Conservation (phyloP, 1,284 basidiomycete genomes). For the Pseudozyma tsukubaensis region DNA sequence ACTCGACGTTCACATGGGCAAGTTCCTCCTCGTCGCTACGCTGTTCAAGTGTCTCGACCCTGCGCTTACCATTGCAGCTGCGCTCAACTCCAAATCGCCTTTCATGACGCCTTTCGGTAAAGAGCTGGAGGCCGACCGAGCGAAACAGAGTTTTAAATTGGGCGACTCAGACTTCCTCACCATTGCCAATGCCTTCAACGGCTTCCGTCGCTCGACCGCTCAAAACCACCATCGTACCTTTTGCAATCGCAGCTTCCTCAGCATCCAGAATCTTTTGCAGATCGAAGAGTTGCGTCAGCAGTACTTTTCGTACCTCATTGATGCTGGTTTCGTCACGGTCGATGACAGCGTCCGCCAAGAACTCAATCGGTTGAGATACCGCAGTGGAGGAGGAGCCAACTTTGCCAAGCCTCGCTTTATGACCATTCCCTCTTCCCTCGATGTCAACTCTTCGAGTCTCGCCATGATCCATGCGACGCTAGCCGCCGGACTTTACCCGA, state of each 20-base stretch:
- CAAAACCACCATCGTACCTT: conserved; percentile 74
- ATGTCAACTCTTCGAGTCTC: conserved; percentile 76
- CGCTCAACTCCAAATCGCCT: conserved; percentile 91
- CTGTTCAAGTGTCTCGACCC: conserved; percentile 92
- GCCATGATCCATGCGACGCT: conserved; percentile 84
- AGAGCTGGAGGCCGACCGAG: conserved; percentile 86
- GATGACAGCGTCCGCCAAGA: conserved; percentile 78
- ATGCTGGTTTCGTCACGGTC: conserved; percentile 84
- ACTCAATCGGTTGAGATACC: conserved; percentile 74
- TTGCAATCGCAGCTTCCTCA: conserved; percentile 85
- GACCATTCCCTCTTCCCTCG: conserved; percentile 76
- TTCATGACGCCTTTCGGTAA: conserved; percentile 86
- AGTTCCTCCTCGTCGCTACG: conserved; percentile 88
- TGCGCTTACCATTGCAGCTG: conserved; percentile 90
- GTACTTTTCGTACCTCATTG: conserved; percentile 82
- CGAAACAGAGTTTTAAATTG: conserved; percentile 82
- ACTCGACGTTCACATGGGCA: conserved; percentile 94
- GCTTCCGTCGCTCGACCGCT: conserved; percentile 83
- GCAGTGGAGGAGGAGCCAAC: conserved; percentile 67
- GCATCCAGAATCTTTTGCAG: conserved; percentile 89
- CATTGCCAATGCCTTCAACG: conserved; percentile 87
- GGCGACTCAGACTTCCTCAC: conserved; percentile 97
- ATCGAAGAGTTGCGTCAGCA: conserved; percentile 97
- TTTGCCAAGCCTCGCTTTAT: conserved; percentile 78
- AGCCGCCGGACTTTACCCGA: conserved; percentile 89